Evolutionary conservation across 495 filamentous ascomycete genomes (phyloP).

Genomic region (Massariosphaeria phaeospora): DNA sequence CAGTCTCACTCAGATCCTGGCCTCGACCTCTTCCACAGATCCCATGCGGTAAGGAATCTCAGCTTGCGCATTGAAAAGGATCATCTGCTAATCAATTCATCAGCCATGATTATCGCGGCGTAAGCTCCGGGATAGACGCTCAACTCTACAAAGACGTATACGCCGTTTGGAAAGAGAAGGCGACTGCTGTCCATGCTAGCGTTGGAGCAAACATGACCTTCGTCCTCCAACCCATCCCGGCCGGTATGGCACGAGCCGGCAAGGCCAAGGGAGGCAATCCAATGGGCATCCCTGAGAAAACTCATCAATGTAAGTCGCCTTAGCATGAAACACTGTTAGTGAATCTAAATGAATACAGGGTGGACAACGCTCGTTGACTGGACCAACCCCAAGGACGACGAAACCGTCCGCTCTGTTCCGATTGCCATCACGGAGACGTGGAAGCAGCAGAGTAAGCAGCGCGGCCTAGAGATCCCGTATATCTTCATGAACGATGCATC

Average conservation of each 20-base stretch:
- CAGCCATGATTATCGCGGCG: slow-evolving; percentile 12
- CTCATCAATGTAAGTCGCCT: slow-evolving; percentile 16
- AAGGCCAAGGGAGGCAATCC: slow-evolving; percentile 29
- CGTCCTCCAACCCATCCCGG: slow-evolving; percentile 29
- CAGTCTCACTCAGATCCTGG: neutral
- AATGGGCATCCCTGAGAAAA: slow-evolving; percentile 6
- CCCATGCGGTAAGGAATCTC: slow-evolving; percentile 1
- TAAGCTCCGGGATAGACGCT: slow-evolving; percentile 27
- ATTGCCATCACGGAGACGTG: slow-evolving; percentile 12
- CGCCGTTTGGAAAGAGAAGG: slow-evolving; percentile 31
- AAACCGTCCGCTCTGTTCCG: neutral
- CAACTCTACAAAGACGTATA: slow-evolving; percentile 37
- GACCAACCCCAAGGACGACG: slow-evolving; percentile 9
- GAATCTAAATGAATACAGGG: slow-evolving; percentile 19
- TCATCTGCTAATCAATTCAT: neutral
- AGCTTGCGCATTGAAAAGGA: neutral
- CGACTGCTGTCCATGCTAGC: slow-evolving; percentile 14
- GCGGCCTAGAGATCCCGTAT: slow-evolving; percentile 8
- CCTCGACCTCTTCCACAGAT: neutral
- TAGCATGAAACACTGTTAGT: neutral
- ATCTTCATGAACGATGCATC: slow-evolving; percentile 33
- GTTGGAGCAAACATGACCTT: slow-evolving; percentile 36
- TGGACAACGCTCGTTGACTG: slow-evolving; percentile 31
- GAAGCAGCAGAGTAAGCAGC: slow-evolving; percentile 16
- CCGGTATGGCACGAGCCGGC: neutral